Conservation (phyloP, 2,329 filamentous ascomycete species). For the Colletotrichum plurivorum region DNA sequence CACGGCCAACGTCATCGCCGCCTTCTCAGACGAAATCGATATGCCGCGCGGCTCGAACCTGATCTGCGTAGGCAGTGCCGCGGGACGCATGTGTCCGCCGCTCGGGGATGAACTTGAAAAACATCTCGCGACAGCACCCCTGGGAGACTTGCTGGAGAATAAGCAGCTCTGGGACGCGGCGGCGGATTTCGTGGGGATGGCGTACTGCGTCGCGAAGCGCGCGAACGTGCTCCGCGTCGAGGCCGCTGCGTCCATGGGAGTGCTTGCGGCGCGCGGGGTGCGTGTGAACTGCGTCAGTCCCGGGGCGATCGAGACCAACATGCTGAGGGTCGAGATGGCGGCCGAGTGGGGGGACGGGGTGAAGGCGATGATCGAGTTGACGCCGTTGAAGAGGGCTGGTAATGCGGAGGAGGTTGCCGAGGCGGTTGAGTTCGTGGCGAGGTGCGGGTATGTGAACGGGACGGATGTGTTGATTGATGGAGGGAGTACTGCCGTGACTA, state of each 20-base stretch:
- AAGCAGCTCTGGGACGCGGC: neutral
- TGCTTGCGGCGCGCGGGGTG: neutral
- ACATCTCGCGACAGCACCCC: constrained; percentile 17
- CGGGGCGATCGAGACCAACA: constrained; percentile 22
- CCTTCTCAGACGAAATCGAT: neutral
- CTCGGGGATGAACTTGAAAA: constrained; percentile 1
- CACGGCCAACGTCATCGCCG: constrained; percentile 18
- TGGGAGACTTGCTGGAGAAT: constrained; percentile 3
- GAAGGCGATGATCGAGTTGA: constrained; percentile 1
- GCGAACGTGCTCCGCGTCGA: constrained; percentile 8
- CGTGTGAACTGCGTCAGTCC: constrained; percentile 25
- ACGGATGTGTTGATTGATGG: constrained; percentile 17
- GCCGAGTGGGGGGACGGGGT: neutral
- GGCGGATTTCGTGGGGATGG: neutral
- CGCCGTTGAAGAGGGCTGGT: constrained; percentile 20
- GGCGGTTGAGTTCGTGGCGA: constrained; percentile 13
- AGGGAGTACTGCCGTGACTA: constrained; percentile 8
- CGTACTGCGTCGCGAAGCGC: constrained; percentile 21
- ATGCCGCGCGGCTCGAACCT: constrained; percentile 9
- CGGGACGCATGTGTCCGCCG: constrained; percentile 11
- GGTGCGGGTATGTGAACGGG: constrained; percentile 24
- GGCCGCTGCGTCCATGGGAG: constrained; percentile 10
- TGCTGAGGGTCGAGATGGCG: constrained; percentile 24
- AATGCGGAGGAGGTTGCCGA: constrained; percentile 25
- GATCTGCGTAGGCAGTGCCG: constrained; percentile 23